These are phyloP conservation scores for Fusarium phyllophilum DNA, from an alignment of 2,329 filamentous ascomycete species.

Conservation along the genomic window DNA sequence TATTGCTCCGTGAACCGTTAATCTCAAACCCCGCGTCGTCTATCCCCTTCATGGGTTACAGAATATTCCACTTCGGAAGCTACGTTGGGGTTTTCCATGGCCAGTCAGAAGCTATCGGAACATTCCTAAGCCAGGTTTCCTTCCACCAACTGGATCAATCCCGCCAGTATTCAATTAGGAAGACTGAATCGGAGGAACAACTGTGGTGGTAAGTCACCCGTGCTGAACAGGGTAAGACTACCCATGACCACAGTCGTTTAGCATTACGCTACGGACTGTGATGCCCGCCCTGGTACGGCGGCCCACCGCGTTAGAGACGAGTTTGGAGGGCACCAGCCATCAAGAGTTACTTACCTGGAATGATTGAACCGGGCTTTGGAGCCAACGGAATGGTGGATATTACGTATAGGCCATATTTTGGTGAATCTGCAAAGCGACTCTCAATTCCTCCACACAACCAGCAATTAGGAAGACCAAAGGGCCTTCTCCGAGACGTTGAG, in stretches of 20 bases:
- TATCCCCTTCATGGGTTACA: not conserved
- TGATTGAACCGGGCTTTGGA: accelerated
- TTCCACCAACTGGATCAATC: not conserved
- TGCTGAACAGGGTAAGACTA: not conserved
- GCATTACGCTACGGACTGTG: not conserved
- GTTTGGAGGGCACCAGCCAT: no score
- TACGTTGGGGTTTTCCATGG: not conserved
- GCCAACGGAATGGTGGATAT: not conserved
- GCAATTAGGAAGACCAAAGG: not conserved
- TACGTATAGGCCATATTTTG: not conserved
- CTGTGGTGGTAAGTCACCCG: not conserved
- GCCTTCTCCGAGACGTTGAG: not conserved
- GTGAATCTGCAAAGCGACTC: not conserved
- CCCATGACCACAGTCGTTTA: not conserved
- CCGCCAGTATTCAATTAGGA: not conserved
- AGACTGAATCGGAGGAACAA: not conserved
- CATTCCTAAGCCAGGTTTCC: not conserved
- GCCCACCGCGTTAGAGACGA: not conserved
- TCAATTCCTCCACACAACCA: not conserved
- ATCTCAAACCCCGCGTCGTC: accelerated
- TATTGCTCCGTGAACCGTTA: not conserved
- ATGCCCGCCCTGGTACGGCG: not conserved
- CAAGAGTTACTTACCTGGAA: not conserved
- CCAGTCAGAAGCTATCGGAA: not conserved
- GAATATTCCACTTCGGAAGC: not conserved